These are phyloP conservation scores for Cucurbita pepo DNA, from an alignment of 306 rosid species.

Conservation along the genomic window DNA sequence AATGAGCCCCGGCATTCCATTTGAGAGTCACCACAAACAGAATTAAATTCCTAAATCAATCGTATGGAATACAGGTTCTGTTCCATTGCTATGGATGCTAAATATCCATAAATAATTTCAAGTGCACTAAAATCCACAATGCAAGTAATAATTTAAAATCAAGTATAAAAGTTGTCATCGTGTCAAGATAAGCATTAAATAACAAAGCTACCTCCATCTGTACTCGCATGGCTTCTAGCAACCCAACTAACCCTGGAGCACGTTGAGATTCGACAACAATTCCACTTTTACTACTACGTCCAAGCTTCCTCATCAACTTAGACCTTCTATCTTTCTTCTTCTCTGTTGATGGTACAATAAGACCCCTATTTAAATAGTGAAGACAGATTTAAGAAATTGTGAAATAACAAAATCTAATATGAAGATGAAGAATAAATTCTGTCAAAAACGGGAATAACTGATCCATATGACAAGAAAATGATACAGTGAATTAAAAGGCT, in stretches of 20 bases:
- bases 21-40: background rate
- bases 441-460: background rate
- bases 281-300: conserved; percentile 77
- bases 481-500: background rate
- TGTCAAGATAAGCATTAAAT: background rate
- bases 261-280: conserved; percentile 58
- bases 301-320: conserved; percentile 79
- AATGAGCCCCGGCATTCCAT: background rate
- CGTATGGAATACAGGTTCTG: background rate
- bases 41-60: background rate
- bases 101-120: background rate
- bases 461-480: background rate
- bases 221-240: conserved; percentile 91
- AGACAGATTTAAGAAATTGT: background rate
- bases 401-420: background rate
- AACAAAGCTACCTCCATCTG: conserved; percentile 77
- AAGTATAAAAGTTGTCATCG: background rate
- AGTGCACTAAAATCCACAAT: background rate
- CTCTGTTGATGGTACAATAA: conserved; percentile 84
- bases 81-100: background rate
- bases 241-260: conserved; percentile 77
- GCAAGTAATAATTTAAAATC: background rate
- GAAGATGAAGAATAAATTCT: background rate
- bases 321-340: conserved; percentile 87
- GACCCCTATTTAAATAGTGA: conserved; percentile 48